Base-by-base conservation (phyloP, 73 alveolate species). In the Halteria grandinella region DNA sequence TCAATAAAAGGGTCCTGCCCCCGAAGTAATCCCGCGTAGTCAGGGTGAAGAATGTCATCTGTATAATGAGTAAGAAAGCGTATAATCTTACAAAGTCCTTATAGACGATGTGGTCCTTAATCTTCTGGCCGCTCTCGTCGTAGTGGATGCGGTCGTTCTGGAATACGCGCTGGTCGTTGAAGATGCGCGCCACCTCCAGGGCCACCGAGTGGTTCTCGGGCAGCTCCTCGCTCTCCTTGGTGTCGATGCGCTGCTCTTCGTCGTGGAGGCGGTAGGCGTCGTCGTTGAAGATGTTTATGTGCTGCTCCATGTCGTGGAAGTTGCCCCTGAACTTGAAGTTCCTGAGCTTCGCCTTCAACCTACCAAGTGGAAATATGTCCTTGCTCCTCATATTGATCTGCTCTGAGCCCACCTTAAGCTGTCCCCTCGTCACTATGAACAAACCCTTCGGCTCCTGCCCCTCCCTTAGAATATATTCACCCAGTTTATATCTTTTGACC, bases 381-480 rank as follows among this genome's bases (percentile, higher is more conserved):
- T 66, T 66, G 34, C 69, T 25, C 29, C 81, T 5, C 69, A 66
- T 66, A 25, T 66, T 66, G 20, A 77, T 7, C 39, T 83, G 72
- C 79, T 83, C 92, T 14, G 63, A 58, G 48, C 75, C 85, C 7
- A 75, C 92, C 15, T 76, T 37, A 40, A 81, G 54, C 39, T 72
- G 66, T 1, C 92, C 92, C 20, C 27, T 44, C 48, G 5, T 34
- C 5, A 83, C 48, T 7, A 83, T 37, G 28, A 55, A 55, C 1
- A 83, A 48, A 3, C 92, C 92, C 50, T 45, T 31, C 11, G 92
- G 92, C 11, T 31, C 20, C 33, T 83, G 70, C n/a, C 87, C 78
- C 63, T 83, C 87, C 28, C 49, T 73, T 17, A 83, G 66, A 10
- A 83, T 74, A 37, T 74, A 74, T 17, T 83, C 88, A 20, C 92